Percentiles rank a stretch among this genome's conserved stretches.
phyloP scores from a whole-genome alignment of 495 filamentous ascomycete genomes.

The Xylaria acuta region DNA sequence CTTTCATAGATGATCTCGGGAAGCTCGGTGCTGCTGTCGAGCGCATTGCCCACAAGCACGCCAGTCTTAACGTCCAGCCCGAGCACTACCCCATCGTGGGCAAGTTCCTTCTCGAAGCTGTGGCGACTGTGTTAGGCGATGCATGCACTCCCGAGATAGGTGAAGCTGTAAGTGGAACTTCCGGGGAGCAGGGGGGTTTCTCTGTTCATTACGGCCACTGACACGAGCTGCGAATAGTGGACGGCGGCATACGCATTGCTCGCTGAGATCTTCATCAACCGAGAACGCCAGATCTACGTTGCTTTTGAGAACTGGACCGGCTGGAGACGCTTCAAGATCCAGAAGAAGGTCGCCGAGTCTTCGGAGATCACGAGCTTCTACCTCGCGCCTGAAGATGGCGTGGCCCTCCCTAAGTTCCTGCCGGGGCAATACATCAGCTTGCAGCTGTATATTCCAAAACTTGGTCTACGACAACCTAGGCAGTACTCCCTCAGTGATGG shows the following conservation, averaged over 20 bases:
- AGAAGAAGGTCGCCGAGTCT: slow-evolving; percentile 65
- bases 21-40: slow-evolving; percentile 68
- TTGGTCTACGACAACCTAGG: slow-evolving; percentile 66
- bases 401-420: slow-evolving; percentile 63
- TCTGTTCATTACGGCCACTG: background rate
- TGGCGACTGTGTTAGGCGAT: slow-evolving; percentile 69
- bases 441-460: slow-evolving; percentile 60
- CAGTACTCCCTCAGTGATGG: slow-evolving; percentile 77
- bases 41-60: slow-evolving; percentile 78
- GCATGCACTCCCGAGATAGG: slow-evolving; percentile 70
- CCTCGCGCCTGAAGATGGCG: slow-evolving; percentile 67
- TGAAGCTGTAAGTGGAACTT: slow-evolving; percentile 52
- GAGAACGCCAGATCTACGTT: slow-evolving; percentile 66
- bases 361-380: slow-evolving; percentile 75
- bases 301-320: slow-evolving; percentile 63
- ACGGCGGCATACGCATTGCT: slow-evolving; percentile 72
- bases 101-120: slow-evolving; percentile 69
- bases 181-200: slow-evolving; percentile 34
- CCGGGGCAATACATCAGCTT: slow-evolving; percentile 77
- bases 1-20: slow-evolving; percentile 72
- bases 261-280: slow-evolving; percentile 71
- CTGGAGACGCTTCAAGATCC: slow-evolving; percentile 72
- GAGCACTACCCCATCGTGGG: slow-evolving; percentile 74
- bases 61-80: slow-evolving; percentile 70
- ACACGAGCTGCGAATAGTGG: slow-evolving; percentile 50